Base-by-base conservation (phyloP, 2,329 filamentous ascomycete genomes). In the Calonectria leucothoes region DNA sequence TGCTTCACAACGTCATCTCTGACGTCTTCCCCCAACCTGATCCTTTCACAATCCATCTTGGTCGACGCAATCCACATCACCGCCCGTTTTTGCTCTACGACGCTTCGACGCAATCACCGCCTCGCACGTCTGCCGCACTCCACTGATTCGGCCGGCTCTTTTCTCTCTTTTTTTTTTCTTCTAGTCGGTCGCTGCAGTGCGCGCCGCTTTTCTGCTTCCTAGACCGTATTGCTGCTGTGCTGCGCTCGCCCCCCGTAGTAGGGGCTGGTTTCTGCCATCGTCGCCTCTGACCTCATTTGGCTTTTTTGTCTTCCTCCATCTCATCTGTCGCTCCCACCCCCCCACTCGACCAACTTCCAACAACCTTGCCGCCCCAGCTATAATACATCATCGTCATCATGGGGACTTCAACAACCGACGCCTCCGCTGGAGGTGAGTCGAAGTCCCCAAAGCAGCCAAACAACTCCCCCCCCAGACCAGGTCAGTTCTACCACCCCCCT, bases 321-420 rank as follows among this genome's bases (percentile, higher is more conserved):
- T 73, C 70, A 75, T 74, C 77, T 78, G 70, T 76, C 71, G 67
- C 78, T 79, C 69, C 74, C 78, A 76, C 76, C 77, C 78, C 79
- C 78, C 78, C 81, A 76, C 80, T 77, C 81, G 79, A 79, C 78
- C 74, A 76, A 78, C 76, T 74, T 70, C 66, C 66, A 73, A 77
- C 75, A 80, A 78, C 75, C 75, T 80, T 80, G 72, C 76, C 76
- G 74, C 78, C 74, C 80, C 78, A 80, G 78, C 81, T 83, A 83
- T 83, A 84, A 84, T 86, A 86, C 83, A 86, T 84, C 83, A 85
- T 88, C 84, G 84, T 86, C 86, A 86, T 86, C 84, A 88, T 88
- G 87, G 87, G 84, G 81, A 85, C 85, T 83, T 84, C 87, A 77
- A 81, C 85, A 78, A 81, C 82, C 77, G 82, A 82, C 82, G 79